Evolutionary conservation across 2,329 filamentous ascomycete genomes (phyloP).

Genomic region (Stachybotrys chartarum): DNA sequence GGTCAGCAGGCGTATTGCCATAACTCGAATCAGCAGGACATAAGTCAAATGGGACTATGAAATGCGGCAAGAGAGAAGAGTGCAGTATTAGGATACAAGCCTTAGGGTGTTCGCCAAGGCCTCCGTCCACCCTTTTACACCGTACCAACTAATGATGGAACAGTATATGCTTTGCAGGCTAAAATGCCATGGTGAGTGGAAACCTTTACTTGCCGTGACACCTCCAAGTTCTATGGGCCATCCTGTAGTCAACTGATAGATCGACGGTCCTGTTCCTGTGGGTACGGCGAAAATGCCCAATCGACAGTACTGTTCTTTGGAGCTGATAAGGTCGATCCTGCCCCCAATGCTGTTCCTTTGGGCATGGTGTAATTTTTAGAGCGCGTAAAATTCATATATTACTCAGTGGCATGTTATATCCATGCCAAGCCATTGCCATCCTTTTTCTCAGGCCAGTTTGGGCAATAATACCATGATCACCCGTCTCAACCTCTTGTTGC

Average conservation of each 20-base stretch:
- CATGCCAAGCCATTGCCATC: no score
- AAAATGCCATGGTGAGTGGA: background rate
- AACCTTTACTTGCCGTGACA: background rate
- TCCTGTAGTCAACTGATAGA: background rate
- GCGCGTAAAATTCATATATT: no score
- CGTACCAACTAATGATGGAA: no score
- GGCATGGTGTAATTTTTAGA: no score
- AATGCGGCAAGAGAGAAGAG: background rate
- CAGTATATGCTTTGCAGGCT: background rate
- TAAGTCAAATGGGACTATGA: background rate
- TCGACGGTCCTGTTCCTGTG: background rate
- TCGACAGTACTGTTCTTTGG: background rate
- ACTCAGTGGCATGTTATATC: no score
- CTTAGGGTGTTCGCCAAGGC: no score
- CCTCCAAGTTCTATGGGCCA: background rate
- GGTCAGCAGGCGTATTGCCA: background rate
- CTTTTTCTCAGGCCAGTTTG: no score
- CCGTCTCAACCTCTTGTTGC: no score
- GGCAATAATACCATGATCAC: no score
- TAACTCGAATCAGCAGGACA: background rate
- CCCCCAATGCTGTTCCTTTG: no score
- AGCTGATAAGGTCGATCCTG: no score
- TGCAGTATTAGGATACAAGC: background rate
- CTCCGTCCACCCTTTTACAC: no score
- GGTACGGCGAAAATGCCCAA: background rate